Conservation (phyloP, 768 basidiomycete species). For the Termitomyces sp. region DNA sequence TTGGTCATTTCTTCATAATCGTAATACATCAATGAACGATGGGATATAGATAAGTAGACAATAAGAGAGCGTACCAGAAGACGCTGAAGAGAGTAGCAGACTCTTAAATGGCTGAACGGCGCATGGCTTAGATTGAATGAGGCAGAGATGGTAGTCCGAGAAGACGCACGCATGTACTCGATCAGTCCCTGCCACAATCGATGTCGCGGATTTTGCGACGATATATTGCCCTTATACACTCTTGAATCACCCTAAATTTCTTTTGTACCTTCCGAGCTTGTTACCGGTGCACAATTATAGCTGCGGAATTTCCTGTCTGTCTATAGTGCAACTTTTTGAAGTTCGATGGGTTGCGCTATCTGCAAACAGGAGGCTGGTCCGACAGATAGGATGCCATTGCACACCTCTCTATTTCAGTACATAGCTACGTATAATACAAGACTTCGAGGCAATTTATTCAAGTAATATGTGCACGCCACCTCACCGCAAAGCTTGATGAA, state of each 20-base stretch:
- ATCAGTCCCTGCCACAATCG: conserved; percentile 9
- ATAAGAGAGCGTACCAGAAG: neutral
- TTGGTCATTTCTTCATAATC: conserved; percentile 14
- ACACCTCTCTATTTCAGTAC: neutral
- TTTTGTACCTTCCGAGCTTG: neutral
- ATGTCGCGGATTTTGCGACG: conserved; percentile 10
- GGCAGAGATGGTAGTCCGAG: conserved; percentile 11
- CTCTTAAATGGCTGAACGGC: conserved; percentile 13
- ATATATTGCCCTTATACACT: conserved; percentile 1
- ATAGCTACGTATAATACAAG: neutral
- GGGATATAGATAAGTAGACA: neutral
- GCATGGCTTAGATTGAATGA: conserved; percentile 11
- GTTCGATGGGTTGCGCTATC: neutral
- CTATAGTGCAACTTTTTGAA: neutral
- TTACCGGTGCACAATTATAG: neutral
- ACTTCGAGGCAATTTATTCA: neutral
- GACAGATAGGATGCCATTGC: neutral
- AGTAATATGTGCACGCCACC: neutral
- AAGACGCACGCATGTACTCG: conserved; percentile 10
- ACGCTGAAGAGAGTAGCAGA: neutral
- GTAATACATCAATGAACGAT: conserved; percentile 2
- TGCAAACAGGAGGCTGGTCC: no score
- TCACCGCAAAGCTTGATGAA: neutral
- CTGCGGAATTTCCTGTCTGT: neutral
- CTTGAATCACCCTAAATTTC: neutral